phyloP scores from a whole-genome alignment of 2,329 filamentous ascomycete genomes.

The Calonectria pteridis region DNA sequence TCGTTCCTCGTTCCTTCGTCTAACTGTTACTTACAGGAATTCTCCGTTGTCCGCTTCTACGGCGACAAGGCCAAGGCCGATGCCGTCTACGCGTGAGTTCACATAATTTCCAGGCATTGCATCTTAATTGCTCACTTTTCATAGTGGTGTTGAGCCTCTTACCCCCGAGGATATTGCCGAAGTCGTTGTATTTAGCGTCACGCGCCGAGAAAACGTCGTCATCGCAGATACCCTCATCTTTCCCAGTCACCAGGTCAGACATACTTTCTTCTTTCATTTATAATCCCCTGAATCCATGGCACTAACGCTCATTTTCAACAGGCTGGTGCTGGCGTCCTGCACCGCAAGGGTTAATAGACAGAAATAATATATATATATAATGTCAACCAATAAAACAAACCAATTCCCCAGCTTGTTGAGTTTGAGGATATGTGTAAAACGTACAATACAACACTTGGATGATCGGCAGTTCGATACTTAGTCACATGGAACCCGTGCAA shows the following conservation, averaged over 20 bases:
- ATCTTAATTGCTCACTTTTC: background rate
- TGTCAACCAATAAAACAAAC: background rate
- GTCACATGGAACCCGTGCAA: no score
- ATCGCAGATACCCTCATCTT: slow-evolving; percentile 89
- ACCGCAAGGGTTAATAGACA: slow-evolving; percentile 41
- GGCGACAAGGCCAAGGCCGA: slow-evolving; percentile 92
- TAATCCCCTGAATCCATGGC: background rate
- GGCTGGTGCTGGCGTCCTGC: slow-evolving; percentile 50
- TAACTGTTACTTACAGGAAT: slow-evolving; percentile 68
- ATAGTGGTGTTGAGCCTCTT: slow-evolving; percentile 81
- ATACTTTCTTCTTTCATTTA: background rate
- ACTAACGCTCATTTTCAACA: slow-evolving; percentile 30
- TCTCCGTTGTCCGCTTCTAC: slow-evolving; percentile 88
- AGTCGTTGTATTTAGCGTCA: slow-evolving; percentile 86
- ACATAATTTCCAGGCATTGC: background rate
- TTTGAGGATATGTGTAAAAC: background rate
- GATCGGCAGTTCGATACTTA: no score
- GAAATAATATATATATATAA: slow-evolving; percentile 8
- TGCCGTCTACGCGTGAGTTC: slow-evolving; percentile 83
- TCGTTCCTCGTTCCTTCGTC: background rate
- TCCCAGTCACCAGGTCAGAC: slow-evolving; percentile 85
- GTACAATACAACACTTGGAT: background rate
- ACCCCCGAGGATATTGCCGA: slow-evolving; percentile 94
- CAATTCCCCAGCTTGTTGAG: background rate
- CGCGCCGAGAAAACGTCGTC: slow-evolving; percentile 89